Conservation (phyloP, 2,329 filamentous ascomycete genomes). For the Cryoendolithus antarcticus region DNA sequence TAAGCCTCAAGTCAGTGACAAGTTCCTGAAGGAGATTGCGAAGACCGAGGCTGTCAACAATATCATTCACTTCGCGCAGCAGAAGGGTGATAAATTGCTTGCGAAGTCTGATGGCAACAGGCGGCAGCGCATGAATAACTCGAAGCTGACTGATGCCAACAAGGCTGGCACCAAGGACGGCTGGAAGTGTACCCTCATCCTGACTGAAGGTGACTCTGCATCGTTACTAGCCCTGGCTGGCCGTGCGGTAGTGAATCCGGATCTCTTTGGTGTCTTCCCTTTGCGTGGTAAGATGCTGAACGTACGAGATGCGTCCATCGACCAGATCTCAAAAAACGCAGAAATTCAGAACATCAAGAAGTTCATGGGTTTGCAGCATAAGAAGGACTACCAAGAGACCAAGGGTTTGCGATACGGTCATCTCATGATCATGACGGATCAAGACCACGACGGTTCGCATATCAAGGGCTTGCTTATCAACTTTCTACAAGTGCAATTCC, state of each 20-base stretch:
- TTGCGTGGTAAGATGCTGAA: slow-evolving; percentile 95
- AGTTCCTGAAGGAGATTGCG: slow-evolving; percentile 78
- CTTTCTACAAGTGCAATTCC: slow-evolving; percentile 91
- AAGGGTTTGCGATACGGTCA: slow-evolving; percentile 87
- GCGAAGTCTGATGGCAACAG: slow-evolving; percentile 89
- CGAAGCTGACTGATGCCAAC: slow-evolving; percentile 94
- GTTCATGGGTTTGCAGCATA: slow-evolving; percentile 93
- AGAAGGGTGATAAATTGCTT: slow-evolving; percentile 89
- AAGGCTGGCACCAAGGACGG: slow-evolving; percentile 87
- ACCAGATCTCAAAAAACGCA: slow-evolving; percentile 90
- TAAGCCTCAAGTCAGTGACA: slow-evolving; percentile 71
- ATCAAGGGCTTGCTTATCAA: slow-evolving; percentile 99
- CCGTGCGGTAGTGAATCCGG: slow-evolving; percentile 81
- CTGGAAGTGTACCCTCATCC: slow-evolving; percentile 81
- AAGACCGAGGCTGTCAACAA: slow-evolving; percentile 86
- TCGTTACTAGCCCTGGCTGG: slow-evolving; percentile 87
- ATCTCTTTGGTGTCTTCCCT: slow-evolving; percentile 92
- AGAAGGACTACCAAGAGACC: slow-evolving; percentile 81
- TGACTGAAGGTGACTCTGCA: slow-evolving; percentile 99
- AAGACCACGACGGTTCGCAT: slow-evolving; percentile 98
- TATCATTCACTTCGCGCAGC: slow-evolving; percentile 87
- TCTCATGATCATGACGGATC: slow-evolving; percentile 99
- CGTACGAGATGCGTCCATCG: slow-evolving; percentile 86
- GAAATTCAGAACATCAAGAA: slow-evolving; percentile 99
- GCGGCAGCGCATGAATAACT: slow-evolving; percentile 87